These are phyloP conservation scores for Amylocarpus encephaloides DNA, from an alignment of 2,329 filamentous ascomycete species.

Conservation along the genomic window DNA sequence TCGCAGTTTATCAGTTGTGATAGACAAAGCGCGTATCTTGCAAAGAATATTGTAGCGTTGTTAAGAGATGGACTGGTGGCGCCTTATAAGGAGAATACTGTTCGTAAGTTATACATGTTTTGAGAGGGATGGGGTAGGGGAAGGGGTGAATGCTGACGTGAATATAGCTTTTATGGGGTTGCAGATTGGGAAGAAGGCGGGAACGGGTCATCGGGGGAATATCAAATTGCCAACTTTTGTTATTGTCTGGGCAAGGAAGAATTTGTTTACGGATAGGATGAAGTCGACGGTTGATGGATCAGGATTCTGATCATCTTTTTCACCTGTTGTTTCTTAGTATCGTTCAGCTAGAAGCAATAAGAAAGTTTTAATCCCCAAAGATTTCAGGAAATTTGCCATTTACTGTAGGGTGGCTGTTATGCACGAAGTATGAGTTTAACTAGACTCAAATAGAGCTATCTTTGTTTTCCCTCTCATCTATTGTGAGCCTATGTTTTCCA, in stretches of 20 bases:
- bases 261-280: constrained; percentile 5
- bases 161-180: constrained; percentile 20
- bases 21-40: constrained; percentile 21
- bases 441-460: no score
- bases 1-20: constrained; percentile 19
- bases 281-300: not conserved
- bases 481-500: no score
- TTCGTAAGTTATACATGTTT: constrained; percentile 12
- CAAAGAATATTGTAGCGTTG: constrained; percentile 21
- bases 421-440: no score
- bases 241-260: constrained; percentile 11
- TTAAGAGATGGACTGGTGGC: constrained; percentile 14
- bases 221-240: constrained; percentile 22
- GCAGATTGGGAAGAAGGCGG: constrained; percentile 35
- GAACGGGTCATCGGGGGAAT: constrained; percentile 24
- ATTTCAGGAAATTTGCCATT: no score
- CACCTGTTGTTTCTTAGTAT: no score
- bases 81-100: constrained; percentile 18
- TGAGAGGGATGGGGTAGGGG: not conserved
- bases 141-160: not conserved
- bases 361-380: no score
- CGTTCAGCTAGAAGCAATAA: no score
- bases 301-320: not conserved
- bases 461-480: no score
- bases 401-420: no score